Percentiles rank a stretch among this genome's conserved stretches.
Evolutionary conservation across 2,329 filamentous ascomycete genomes (phyloP).

Genomic region (Diaporthe aspalathi): DNA sequence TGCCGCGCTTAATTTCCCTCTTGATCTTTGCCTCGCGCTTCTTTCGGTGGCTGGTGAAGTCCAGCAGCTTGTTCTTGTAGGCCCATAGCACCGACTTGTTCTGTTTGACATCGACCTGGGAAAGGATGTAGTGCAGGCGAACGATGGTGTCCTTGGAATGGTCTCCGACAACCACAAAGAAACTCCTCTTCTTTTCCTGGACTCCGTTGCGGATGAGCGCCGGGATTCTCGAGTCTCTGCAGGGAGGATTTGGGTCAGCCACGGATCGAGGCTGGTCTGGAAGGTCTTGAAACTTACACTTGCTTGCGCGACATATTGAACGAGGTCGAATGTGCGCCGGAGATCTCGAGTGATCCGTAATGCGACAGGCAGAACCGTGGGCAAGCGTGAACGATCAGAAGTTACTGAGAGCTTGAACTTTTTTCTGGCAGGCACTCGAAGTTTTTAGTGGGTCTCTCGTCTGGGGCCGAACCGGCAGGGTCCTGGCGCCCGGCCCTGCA

Average conservation of each 20-base stretch:
- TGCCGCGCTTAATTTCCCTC: slow-evolving; percentile 95
- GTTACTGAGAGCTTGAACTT: slow-evolving; percentile 33
- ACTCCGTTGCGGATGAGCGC: slow-evolving; percentile 91
- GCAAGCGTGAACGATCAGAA: background rate
- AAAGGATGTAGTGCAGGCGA: slow-evolving; percentile 91
- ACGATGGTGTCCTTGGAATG: slow-evolving; percentile 96
- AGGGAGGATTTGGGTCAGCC: slow-evolving; percentile 29
- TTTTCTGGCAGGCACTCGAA: slow-evolving; percentile 35
- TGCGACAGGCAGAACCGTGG: slow-evolving; percentile 18
- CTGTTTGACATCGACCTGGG: slow-evolving; percentile 88
- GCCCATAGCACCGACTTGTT: slow-evolving; percentile 98
- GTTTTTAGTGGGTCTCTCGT: slow-evolving; percentile 38
- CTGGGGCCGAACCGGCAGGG: background rate
- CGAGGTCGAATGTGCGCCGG: slow-evolving; percentile 38
- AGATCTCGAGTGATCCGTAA: slow-evolving; percentile 22
- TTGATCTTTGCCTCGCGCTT: slow-evolving; percentile 99
- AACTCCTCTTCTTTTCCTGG: slow-evolving; percentile 96
- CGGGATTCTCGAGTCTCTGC: slow-evolving; percentile 87
- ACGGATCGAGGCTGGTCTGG: background rate
- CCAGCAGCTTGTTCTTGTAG: slow-evolving; percentile 97
- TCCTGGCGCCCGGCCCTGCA: background rate
- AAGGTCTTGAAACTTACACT: slow-evolving; percentile 55
- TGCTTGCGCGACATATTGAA: slow-evolving; percentile 69
- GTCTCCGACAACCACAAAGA: slow-evolving; percentile 97
- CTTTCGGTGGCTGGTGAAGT: slow-evolving; percentile 94